Evolutionary conservation across 495 filamentous ascomycete genomes (phyloP).

Genomic region (Penicillium pulvis): DNA sequence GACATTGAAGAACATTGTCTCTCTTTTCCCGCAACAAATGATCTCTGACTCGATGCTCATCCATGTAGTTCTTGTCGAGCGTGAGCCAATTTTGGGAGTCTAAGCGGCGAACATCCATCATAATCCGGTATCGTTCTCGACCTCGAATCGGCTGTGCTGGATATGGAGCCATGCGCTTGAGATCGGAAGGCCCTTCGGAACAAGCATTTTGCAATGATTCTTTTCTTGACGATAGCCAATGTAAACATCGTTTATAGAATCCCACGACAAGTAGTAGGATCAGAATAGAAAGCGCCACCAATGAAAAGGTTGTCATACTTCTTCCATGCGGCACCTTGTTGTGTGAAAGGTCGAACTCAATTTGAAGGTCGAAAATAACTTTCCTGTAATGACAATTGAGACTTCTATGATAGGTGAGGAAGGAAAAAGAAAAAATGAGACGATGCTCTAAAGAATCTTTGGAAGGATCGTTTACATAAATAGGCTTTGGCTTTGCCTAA

Average conservation of each 20-base stretch:
- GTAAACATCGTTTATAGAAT: conserved; percentile 39
- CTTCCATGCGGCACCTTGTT: conserved; percentile 21
- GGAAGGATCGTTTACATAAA: conserved; percentile 10
- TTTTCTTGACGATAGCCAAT: conserved; percentile 19
- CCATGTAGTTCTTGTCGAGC: conserved; percentile 53
- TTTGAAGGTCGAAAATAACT: background rate
- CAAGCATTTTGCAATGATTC: conserved; percentile 14
- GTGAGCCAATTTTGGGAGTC: conserved; percentile 57
- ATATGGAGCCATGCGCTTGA: conserved; percentile 44
- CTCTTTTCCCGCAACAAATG: conserved; percentile 44
- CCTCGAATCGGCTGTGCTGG: conserved; percentile 49
- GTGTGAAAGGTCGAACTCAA: conserved; percentile 3
- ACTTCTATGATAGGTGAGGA: conserved; percentile 9
- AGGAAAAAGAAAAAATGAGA: conserved; percentile 10
- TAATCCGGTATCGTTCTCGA: conserved; percentile 48
- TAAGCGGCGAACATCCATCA: conserved; percentile 58
- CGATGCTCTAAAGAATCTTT: background rate
- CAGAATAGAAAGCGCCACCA: conserved; percentile 35
- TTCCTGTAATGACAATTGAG: background rate
- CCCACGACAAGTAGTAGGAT: conserved; percentile 47
- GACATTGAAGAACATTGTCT: conserved; percentile 48
- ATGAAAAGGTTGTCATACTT: conserved; percentile 41
- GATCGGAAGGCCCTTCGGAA: conserved; percentile 26
- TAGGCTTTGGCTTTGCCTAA: conserved; percentile 5
- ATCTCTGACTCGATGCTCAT: conserved; percentile 48